Evolutionary conservation across 768 basidiomycete species (phyloP).

Genomic region (Suillus placidus): DNA sequence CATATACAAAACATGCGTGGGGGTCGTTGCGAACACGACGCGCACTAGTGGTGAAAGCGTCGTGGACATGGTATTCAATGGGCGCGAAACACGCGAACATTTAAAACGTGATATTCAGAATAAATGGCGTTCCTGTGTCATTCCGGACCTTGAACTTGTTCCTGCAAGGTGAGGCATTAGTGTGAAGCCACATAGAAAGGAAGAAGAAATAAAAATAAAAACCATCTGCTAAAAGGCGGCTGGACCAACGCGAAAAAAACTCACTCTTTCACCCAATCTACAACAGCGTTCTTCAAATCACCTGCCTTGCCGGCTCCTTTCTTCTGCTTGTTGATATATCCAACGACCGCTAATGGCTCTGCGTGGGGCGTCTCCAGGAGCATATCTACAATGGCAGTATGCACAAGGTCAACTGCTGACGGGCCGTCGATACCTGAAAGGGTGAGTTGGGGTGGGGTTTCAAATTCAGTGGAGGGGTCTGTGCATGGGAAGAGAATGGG

Average conservation of each 20-base stretch:
- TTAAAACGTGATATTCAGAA: constrained; percentile 20
- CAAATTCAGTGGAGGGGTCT: background rate
- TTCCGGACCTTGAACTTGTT: constrained; percentile 19
- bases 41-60: background rate
- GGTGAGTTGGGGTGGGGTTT: constrained; percentile 3
- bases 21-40: background rate
- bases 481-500: background rate
- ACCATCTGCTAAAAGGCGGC: background rate
- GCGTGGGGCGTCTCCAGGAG: constrained; percentile 1
- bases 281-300: constrained; percentile 12
- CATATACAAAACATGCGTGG: background rate
- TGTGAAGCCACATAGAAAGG: background rate
- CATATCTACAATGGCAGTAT: constrained; percentile 1
- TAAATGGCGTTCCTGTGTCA: background rate
- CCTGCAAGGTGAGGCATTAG: constrained; percentile 13
- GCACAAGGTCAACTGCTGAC: constrained; percentile 1
- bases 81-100: background rate
- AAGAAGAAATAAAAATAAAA: background rate
- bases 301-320: constrained; percentile 6
- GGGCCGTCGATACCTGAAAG: constrained; percentile 6
- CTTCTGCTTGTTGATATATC: constrained; percentile 20
- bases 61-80: background rate
- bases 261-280: constrained; percentile 23
- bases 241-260: background rate
- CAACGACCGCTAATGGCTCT: background rate